Evolutionary conservation across 805 yeast genomes (phyloP).

Genomic region (Pichia californica): DNA sequence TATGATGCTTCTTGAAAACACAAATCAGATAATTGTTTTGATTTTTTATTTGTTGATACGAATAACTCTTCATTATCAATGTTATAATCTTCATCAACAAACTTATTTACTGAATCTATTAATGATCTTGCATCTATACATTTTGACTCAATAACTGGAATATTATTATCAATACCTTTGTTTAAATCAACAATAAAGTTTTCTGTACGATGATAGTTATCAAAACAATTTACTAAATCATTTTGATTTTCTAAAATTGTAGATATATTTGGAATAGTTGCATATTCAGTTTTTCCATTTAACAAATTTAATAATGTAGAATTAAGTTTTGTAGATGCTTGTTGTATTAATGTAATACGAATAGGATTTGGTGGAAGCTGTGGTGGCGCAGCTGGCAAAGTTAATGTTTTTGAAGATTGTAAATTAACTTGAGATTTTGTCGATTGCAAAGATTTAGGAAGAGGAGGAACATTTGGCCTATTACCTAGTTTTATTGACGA

Average conservation of each 20-base stretch:
- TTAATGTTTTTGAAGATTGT: too few relatives aligned
- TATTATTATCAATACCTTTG: background rate
- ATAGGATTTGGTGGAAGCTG: constrained; percentile 20
- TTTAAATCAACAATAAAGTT: background rate
- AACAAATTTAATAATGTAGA: background rate
- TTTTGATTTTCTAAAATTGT: constrained; percentile 3
- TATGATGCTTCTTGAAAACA: background rate
- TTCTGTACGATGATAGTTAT: constrained; percentile 16
- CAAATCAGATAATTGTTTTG: background rate
- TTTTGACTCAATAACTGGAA: background rate
- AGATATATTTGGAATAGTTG: background rate
- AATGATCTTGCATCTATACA: constrained; percentile 52
- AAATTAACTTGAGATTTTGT: too few relatives aligned
- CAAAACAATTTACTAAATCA: constrained; percentile 15
- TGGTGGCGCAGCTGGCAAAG: too few relatives aligned
- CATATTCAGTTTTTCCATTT: background rate
- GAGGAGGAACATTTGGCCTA: constrained; percentile 7
- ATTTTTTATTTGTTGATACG: background rate
- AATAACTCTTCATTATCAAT: background rate
- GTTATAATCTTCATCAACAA: background rate
- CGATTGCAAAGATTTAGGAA: background rate
- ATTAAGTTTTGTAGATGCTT: background rate
- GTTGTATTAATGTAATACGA: background rate
- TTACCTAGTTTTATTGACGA: too few relatives aligned
- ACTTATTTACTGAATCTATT: background rate